These are phyloP conservation scores for Pseudocercospora vitis DNA, from an alignment of 2,329 filamentous ascomycete species.

Conservation along the genomic window DNA sequence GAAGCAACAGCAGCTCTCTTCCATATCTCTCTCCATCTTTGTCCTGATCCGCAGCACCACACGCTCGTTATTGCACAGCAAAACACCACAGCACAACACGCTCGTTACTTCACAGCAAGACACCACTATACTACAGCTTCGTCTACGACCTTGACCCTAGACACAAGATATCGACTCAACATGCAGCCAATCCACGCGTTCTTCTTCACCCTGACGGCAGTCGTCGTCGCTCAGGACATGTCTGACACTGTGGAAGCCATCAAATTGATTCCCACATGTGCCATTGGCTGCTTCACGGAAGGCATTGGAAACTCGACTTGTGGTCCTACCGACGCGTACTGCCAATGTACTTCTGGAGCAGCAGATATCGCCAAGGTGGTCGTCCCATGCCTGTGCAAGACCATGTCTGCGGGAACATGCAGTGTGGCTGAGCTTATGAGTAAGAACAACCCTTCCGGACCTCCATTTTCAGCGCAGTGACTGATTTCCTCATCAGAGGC, in stretches of 20 bases:
- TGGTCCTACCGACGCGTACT: conserved; percentile 47
- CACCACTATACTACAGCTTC: background rate
- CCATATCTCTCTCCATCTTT: background rate
- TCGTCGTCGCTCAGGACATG: conserved; percentile 1
- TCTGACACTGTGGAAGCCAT: conserved; percentile 6
- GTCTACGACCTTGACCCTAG: background rate
- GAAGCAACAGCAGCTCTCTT: background rate
- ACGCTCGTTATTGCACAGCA: background rate
- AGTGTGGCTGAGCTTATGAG: conserved; percentile 40
- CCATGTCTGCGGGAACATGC: conserved; percentile 33
- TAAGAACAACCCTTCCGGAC: conserved; percentile 33
- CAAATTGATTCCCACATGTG: conserved; percentile 17
- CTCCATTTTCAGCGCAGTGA: background rate
- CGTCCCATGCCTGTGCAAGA: conserved; percentile 42
- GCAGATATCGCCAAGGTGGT: conserved; percentile 41
- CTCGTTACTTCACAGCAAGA: background rate
- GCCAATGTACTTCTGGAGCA: conserved; percentile 52
- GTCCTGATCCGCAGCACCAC: background rate
- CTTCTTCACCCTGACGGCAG: conserved; percentile 8
- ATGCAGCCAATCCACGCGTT: conserved; percentile 15
- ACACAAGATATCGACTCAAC: background rate
- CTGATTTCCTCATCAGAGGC: background rate
- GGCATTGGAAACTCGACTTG: conserved; percentile 53
- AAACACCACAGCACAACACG: background rate
- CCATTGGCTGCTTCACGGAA: conserved; percentile 45